Evolutionary conservation across 306 rosid genomes (phyloP).

Genomic region (Acacia crassicarpa): DNA sequence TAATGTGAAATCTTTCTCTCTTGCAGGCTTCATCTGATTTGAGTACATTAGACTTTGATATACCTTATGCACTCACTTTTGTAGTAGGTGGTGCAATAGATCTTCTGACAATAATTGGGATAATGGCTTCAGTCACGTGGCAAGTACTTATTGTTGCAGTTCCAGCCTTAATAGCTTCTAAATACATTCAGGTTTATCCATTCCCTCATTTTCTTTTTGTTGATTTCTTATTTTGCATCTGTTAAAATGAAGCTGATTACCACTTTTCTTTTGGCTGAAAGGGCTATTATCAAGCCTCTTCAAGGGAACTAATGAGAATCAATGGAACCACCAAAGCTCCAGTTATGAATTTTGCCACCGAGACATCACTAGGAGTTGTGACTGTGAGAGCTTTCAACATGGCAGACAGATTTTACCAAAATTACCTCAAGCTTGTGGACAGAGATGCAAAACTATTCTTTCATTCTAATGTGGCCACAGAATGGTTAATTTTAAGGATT

Average conservation of each 20-base stretch:
- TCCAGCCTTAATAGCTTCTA: conserved; percentile 52
- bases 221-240: background rate
- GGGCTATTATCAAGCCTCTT: conserved; percentile 75
- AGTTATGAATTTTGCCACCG: conserved; percentile 66
- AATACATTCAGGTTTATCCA: conserved; percentile 54
- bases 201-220: background rate
- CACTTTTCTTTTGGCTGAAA: background rate
- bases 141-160: conserved; percentile 71
- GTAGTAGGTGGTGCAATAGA: conserved; percentile 34
- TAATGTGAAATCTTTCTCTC: background rate
- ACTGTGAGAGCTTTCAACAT: conserved; percentile 74
- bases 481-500: conserved; percentile 68
- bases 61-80: conserved; percentile 54
- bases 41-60: conserved; percentile 73
- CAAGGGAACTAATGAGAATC: conserved; percentile 72
- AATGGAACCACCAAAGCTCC: conserved; percentile 98
- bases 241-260: background rate
- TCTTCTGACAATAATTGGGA: conserved; percentile 33
- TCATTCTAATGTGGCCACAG: conserved; percentile 61
- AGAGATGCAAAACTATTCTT: conserved; percentile 68
- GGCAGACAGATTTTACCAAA: conserved; percentile 53
- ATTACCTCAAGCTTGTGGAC: conserved; percentile 65
- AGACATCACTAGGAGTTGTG: conserved; percentile 80
- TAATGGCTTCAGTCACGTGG: conserved; percentile 81
- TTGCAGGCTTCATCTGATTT: conserved; percentile 85